phyloP scores from a whole-genome alignment of 257 asterid genomes.

The Perilla frutescens region DNA sequence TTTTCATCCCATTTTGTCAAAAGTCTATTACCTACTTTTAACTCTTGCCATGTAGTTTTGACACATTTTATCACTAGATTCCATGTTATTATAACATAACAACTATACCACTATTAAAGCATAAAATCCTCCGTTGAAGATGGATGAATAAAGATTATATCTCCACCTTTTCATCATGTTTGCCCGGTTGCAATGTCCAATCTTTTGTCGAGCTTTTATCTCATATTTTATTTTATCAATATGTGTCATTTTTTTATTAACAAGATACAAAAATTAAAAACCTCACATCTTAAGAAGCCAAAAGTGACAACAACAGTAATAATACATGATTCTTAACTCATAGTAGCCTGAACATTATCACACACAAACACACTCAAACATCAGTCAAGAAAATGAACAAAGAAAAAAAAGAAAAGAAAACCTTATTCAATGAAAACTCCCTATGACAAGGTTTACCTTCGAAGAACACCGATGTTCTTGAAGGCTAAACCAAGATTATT shows the following conservation, averaged over 20 bases:
- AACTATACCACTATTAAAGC: not conserved
- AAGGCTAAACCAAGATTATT: slow-evolving; percentile 30
- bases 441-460: slow-evolving; percentile 26
- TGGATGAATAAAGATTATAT: no score
- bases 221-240: not conserved
- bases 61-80: no score
- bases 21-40: slow-evolving; percentile 13
- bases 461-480: slow-evolving; percentile 22
- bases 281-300: no score
- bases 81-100: no score
- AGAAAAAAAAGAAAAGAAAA: not conserved
- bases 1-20: slow-evolving; percentile 16
- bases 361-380: not conserved
- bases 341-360: not conserved
- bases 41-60: not conserved
- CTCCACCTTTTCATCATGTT: no score
- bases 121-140: not conserved
- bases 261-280: not conserved
- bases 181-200: no score
- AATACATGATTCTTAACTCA: not conserved
- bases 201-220: not conserved
- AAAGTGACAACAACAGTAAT: not conserved
- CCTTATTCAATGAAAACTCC: slow-evolving; percentile 4
- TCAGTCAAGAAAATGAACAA: not conserved
- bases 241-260: not conserved